Conservation (phyloP, 495 filamentous ascomycete genomes). For the Neurospora terricola region DNA sequence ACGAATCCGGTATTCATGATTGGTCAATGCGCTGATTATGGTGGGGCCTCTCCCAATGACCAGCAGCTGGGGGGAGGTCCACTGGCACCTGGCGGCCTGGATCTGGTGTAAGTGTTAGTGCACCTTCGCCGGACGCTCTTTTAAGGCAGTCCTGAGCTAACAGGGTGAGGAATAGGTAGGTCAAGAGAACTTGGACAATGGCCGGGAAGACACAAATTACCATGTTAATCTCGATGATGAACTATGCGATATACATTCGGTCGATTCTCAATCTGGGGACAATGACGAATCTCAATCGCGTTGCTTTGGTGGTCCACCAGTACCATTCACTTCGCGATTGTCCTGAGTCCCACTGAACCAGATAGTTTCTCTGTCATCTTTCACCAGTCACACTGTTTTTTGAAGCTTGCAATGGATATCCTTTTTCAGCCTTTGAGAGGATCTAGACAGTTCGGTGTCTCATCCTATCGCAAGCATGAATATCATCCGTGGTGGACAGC, state of each 20-base stretch:
- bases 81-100: neutral
- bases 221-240: neutral
- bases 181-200: neutral
- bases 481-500: neutral
- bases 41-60: neutral
- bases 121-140: neutral
- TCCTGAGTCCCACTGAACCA: neutral
- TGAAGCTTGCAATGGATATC: neutral
- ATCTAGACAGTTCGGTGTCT: neutral
- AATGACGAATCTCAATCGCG: neutral
- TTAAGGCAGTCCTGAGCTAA: neutral
- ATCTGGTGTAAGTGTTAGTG: neutral
- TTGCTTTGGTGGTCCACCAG: neutral
- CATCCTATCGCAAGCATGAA: neutral
- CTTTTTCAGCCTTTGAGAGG: neutral
- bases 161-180: neutral
- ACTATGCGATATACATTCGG: neutral
- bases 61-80: too few species aligned
- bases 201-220: neutral
- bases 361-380: neutral
- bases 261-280: neutral
- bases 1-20: neutral
- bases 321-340: neutral
- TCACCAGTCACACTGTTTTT: too few species aligned
- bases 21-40: neutral